Base-by-base conservation (phyloP, 768 basidiomycete genomes). In the Gloeostereum incarnatum region DNA sequence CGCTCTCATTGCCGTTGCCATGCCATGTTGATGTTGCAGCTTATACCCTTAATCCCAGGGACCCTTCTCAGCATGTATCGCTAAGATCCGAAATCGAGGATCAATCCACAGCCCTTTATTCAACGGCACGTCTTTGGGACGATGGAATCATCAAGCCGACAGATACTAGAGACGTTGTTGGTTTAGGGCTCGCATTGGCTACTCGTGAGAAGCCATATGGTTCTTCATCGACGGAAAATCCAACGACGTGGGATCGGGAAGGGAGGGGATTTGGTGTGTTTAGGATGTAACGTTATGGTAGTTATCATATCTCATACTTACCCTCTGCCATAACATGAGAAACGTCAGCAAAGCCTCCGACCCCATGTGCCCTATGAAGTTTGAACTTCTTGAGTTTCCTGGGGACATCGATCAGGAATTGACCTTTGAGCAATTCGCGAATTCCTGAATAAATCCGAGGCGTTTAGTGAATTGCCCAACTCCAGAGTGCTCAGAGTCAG, bases 111-210 rank as follows among this genome's bases (percentile, higher is more conserved):
- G 86, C 91, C 3, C 53, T 84, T 13, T 97, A 91, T 52, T 89
- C 89, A 2, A 86, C 85, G 1, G 92, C 92, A 8, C 77, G 89
- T n/a, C 61, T 97, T 39, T 96, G 89, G 91, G 91, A 92, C 50
- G 88, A 92, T 48, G 88, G 88, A 2, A 84, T 96, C 40, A 90
- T 97, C 57, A 75, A 72, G 47, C 92, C 93, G 4, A 75, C 75
- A 6, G 91, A 96, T 50, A 96, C 92, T 0, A 68, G 92, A 40
- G 82, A 91, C 57, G 80, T 86, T 1, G 70, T 96, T 31, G 93
- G 91, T 4, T 68, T 97, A 4, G 85, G 80, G n/a, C 71, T 97
- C 6, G 84, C 81, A 7, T 65, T 97, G n/a, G 75, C 84, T 35
- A 72, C 71, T 19, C 65, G 75, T 44, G 61, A 63, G 46, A 55